phyloP scores from a whole-genome alignment of 768 basidiomycete species.

The Boletus eberwhitei region DNA sequence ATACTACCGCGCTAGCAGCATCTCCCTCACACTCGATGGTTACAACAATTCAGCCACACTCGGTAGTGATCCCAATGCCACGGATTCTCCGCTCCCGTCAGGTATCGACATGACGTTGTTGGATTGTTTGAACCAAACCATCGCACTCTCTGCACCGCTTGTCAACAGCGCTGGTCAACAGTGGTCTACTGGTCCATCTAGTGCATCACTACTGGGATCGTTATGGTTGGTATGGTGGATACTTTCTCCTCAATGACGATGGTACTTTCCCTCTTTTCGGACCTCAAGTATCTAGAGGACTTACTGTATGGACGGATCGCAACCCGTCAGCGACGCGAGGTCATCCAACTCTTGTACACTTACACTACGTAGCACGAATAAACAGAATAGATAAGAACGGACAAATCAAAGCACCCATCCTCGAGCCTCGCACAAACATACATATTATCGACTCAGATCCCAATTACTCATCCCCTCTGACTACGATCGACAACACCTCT shows the following conservation, averaged over 20 bases:
- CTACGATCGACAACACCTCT: background rate
- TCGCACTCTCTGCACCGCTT: slow-evolving; percentile 56
- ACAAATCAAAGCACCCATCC: background rate
- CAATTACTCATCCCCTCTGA: background rate
- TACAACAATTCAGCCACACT: slow-evolving; percentile 63
- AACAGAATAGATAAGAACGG: background rate
- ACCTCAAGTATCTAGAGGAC: too few relatives aligned
- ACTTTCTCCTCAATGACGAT: background rate
- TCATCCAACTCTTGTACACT: too few relatives aligned
- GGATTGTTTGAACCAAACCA: slow-evolving; percentile 60
- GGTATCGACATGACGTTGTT: slow-evolving; percentile 49
- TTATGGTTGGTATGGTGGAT: slow-evolving; percentile 19
- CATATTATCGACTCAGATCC: background rate
- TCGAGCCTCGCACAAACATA: background rate
- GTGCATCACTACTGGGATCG: slow-evolving; percentile 9
- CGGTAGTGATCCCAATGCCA: slow-evolving; percentile 35
- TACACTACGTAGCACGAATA: too few relatives aligned
- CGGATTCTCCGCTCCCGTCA: slow-evolving; percentile 50
- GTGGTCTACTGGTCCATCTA: slow-evolving; percentile 3
- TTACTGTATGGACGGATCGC: too few relatives aligned
- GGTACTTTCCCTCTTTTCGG: background rate
- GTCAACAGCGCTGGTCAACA: slow-evolving; percentile 36
- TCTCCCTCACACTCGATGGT: slow-evolving; percentile 58
- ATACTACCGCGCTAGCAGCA: slow-evolving; percentile 66
- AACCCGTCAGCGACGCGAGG: too few relatives aligned